Evolutionary conservation across 129 eudicot genomes (phyloP), one percentile per base, ranked within the genome.

Genomic region (Chrysanthemum seticuspe): DNA sequence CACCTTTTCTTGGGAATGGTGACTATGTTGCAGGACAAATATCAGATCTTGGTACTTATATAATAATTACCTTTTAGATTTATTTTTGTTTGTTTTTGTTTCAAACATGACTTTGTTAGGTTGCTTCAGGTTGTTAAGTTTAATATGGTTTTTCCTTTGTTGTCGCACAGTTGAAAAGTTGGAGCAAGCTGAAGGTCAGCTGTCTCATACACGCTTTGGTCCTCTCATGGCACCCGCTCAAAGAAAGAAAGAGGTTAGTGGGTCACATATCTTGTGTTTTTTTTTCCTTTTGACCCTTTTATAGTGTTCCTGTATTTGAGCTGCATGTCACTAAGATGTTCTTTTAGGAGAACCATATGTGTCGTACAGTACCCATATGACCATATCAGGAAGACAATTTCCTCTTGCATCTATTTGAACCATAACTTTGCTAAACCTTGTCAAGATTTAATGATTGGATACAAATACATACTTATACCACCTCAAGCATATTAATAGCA

Each of bases 1-100:
- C 98, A 19, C 98, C 98, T 68, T 86, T 94, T 76, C 91, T 94
- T 44, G 98, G 98, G 21, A 90, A 90, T 65, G 96, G 90, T 21
- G 98, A 94, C 85, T 94, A 87, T 80, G 97, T 94, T 67, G 98
- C 98, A 51, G 98, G 97, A 74, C 98, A 94, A 78, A 90, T 94
- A 55, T 94, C 98, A n/a, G 98, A 94, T 86, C 85, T 94, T 64
- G 97, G 98, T 94, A 84, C 70, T 55, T 19, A 2, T 51, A 6
- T 21, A 52, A 31, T 52, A 13, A 12, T 55, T 55, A 29, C 25
- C 25, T 13, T 63, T 34, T 36, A 71, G 45, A 23, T 74, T 10
- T 13, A 18, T 68, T 68, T 14, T 68, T 19, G 52, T 14, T 71
- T 5, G 2, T 54, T 54, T 25, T 5, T 49, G 68, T 72, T 15